phyloP scores from a whole-genome alignment of 2,329 filamentous ascomycete genomes.

The Plenodomus lindquistii region DNA sequence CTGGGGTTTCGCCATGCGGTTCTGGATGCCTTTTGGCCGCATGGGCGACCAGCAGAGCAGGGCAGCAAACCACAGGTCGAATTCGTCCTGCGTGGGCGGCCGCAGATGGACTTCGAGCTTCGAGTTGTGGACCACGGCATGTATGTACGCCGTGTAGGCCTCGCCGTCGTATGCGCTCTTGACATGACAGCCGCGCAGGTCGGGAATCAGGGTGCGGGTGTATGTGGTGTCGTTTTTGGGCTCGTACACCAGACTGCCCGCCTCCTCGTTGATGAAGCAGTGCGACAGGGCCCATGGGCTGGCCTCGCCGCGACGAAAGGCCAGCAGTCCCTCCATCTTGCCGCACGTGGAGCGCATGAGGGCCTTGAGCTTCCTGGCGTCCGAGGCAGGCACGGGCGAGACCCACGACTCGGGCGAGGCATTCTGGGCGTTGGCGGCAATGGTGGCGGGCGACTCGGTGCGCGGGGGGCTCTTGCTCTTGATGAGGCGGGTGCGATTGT shows the following conservation, averaged over 20 bases:
- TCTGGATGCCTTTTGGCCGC: conserved; percentile 60
- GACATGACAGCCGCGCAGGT: conserved; percentile 75
- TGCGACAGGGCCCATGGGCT: conserved; percentile 71
- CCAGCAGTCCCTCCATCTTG: conserved; percentile 76
- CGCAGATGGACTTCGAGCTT: conserved; percentile 67
- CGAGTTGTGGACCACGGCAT: conserved; percentile 57
- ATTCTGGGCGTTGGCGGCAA: conserved; percentile 29
- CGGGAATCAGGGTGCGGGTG: conserved; percentile 65
- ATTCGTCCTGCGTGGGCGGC: conserved; percentile 66
- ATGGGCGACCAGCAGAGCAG: conserved; percentile 81
- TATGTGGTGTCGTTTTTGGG: conserved; percentile 69
- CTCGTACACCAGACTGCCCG: conserved; percentile 75
- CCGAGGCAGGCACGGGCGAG: conserved; percentile 58
- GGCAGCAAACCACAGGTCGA: conserved; percentile 79
- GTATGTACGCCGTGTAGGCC: conserved; percentile 54
- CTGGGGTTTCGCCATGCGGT: conserved; percentile 58
- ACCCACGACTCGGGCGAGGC: conserved; percentile 41
- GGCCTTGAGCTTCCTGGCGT: conserved; percentile 72
- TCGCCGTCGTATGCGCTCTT: conserved; percentile 55
- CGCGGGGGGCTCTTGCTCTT: conserved; percentile 30
- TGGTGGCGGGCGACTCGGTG: conserved; percentile 22
- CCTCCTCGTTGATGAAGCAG: conserved; percentile 77
- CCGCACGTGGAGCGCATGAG: conserved; percentile 79
- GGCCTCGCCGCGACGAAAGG: conserved; percentile 67
- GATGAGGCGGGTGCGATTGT: conserved; percentile 33